Base-by-base conservation (phyloP, 176 grass and related monocot species). In the Leersia perrieri region DNA sequence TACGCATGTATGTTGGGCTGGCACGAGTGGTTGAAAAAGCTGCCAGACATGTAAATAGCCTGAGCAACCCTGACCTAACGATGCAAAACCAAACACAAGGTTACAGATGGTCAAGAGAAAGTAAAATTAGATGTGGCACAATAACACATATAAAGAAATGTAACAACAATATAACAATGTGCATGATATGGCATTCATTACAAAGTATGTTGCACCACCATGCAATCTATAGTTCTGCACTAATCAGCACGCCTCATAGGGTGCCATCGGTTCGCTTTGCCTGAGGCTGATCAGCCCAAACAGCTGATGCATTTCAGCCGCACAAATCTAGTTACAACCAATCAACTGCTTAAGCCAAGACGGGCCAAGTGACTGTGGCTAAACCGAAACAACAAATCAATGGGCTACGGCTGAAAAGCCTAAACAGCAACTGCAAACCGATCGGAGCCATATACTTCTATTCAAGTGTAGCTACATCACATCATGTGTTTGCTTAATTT, bases 21-120 rank as follows among this genome's bases (percentile, higher is more conserved):
- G 76, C 95, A 98, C 1, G 92, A 98, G 72, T 94, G 92, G 69
- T 98, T 98, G 86, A 98, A 98, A 70, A 93, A 77, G 81, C 95
- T 98, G 57, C 90, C 90, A 74, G 78, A 91, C 42, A 80, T 68
- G 84, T 98, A 98, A 83, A 98, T 72, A 79, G 95, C 95, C 87
- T 98, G 95, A 72, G 87, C 95, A 74, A 98, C 86, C 68, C 80
- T 94, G 74, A 85, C 75, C 95, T 98, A 74, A 76, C 18, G 81
- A 77, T 73, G 53, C 41, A 89, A 76, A 85, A 80, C 40, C 41
- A 78, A 74, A 55, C 31, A 75, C 53, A 75, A 75, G 26, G 53
- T 89, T 39, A 83, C 28, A 72, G 25, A 75, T 27, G 63, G 15
- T 33, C 7, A n/a, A 76, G 33, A 61, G 25, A 75, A 68, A n/a